Base-by-base conservation (phyloP, 192 early-diverging fungal genomes). In the Backusella morwellensis region DNA sequence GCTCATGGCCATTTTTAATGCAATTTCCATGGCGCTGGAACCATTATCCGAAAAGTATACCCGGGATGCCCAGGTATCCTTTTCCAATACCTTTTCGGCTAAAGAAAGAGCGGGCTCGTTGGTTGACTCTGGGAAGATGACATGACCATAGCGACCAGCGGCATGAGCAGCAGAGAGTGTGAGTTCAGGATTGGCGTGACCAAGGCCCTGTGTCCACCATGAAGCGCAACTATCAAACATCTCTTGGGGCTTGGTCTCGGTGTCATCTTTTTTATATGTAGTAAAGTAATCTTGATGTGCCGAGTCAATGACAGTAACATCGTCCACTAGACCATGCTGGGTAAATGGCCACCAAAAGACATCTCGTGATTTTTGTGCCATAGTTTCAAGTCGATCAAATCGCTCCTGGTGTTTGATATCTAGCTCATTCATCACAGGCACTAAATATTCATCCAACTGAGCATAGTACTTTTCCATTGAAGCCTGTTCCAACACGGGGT, bases 31-130 rank as follows among this genome's bases (percentile, higher is more conserved):
- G 0, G 91, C 89, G 3, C 93, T 95, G 42, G 86, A 88, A n/a
- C 95, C 95, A 77, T 93, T 91, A 80, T 96, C 95, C 3, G 92
- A 90, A 77, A 87, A 94, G 81, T 94, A 96, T 8, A 96, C 92
- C 12, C 93, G 81, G 5, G 81, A 82, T 6, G 91, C 92, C 91
- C 89, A 93, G 14, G 81, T 81, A 23, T 88, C 82, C 6, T 86
- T 87, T 8, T 86, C 88, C 7, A 93, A 73, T 8, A 95, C 75
- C 3, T 76, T 79, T 81, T 92, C 88, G 0, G 93, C 82, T 26
- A 95, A 78, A 3, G 78, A 69, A 14, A 92, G 74, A 1, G 90
- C 87, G 1, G 93, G 91, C 70, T 93, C 93, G 67, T 94, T 85
- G 5, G 89, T 83, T 19, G 82, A 85, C 77, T 95, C 93, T 1